Base-by-base conservation (phyloP, 1,139 yeast species). In the Yamadazyma diddensiae region DNA sequence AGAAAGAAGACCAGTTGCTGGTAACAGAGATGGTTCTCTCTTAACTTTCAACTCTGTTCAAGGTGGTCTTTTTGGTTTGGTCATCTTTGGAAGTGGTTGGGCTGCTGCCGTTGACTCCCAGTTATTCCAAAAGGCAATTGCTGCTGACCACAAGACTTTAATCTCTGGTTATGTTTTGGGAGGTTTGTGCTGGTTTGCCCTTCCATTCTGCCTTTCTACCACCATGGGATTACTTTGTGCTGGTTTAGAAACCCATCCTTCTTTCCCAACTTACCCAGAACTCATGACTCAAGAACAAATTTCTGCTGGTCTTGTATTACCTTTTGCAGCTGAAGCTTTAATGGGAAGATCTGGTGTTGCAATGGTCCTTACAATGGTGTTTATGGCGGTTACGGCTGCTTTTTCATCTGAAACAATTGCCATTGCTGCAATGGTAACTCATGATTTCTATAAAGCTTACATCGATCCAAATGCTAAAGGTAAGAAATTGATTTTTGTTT, bases 21-120 rank as follows among this genome's bases (percentile, higher is more conserved):
- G 62, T 16, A 71, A 72, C 43, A 56, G 55, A 22, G 60, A 61
- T n/a, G 79, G 79, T 1, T 63, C 73, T 3, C 66, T 57, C 30
- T 43, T 72, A 27, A 73, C 79, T 1, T 65, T 71, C 46, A 57
- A 64, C 33, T 70, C 77, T 3, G 53, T 56, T 28, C 55, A 53
- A 35, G 73, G 71, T 21, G 70, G 59, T 1, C 49, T 65, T 6
- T 63, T 60, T 39, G 55, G 62, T 30, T 36, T 44, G 26, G 43
- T 44, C 6, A 28, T 43, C 11, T 35, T 44, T 13, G 47, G 47
- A 11, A 39, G 43, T 20, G 46, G 50, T 21, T 43, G 40, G 38
- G 44, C 68, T 13, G 71, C 65, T 11, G 59, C 63, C 35, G 57
- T 65, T 34, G 72, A 65, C 37, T 63, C 68, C 6, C 57, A 62